Evolutionary conservation across 352 stramenopile genomes (phyloP), one percentile per base, ranked within the genome.

Genomic region (Nothophytophthora sp.): DNA sequence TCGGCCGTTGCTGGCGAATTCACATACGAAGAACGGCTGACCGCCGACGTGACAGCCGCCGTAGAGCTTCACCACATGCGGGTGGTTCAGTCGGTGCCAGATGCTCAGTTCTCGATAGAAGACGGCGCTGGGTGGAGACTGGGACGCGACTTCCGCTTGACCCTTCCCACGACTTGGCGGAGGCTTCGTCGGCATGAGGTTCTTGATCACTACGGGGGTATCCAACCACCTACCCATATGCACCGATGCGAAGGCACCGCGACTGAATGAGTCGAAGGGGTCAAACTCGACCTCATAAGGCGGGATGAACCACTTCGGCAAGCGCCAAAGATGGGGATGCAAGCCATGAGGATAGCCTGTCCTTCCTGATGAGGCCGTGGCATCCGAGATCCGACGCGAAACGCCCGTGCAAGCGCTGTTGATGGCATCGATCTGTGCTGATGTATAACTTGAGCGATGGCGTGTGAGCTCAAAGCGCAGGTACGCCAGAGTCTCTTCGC

Each of bases 61-160:
- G 16, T 53, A 75, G 22, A 75, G 36, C 19, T 66, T 61, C n/a
- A 72, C 35, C 2, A 75, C 50, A 27, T 75, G 50, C 4, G 65
- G 52, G 23, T 75, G 60, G 13, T 60, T 68, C 8, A 69, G 46
- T 1, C 29, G 39, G 42, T 53, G 69, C 61, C 65, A 75, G 2
- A 62, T 50, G 4, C 47, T 41, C 6, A 55, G 50, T 43, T 73
- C 63, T 18, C 44, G 13, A 29, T 25, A 43, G 11, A 68, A 68
- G 8, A 35, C n/a, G 6, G 22, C 12, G 27, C 7, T 32, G 12
- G 6, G 27, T 12, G 6, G 6, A 6, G 6, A 32, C 27, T 32
- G 27, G 6, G 27, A 32, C 7, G 6, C 6, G 27, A 32, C 27
- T 32, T 32, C 11, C 27, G 27, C 27, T 32, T 32, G 27, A 32